These are phyloP conservation scores for Xylaria sp. DNA, from an alignment of 2,329 filamentous ascomycete species.

Conservation along the genomic window DNA sequence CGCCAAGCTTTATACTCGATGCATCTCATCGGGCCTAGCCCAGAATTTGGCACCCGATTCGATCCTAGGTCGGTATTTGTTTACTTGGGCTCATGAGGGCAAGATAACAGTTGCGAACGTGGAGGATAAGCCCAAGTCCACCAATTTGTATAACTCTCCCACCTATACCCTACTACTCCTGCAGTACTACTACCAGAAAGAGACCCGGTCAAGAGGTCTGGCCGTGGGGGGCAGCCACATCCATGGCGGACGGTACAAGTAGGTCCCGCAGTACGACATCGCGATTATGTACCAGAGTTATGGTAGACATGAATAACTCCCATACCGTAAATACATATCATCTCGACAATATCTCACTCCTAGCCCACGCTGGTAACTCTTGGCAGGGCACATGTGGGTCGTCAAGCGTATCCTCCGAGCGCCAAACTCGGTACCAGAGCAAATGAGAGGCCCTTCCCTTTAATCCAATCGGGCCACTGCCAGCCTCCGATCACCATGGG, in stretches of 20 bases:
- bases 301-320: background rate
- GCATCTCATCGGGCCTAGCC: conserved; percentile 28
- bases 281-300: background rate
- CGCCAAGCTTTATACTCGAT: conserved; percentile 27
- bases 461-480: conserved; percentile 35
- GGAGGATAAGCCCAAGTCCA: background rate
- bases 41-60: conserved; percentile 28
- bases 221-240: conserved; percentile 18
- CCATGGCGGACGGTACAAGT: background rate
- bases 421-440: conserved; percentile 30
- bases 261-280: background rate
- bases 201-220: background rate
- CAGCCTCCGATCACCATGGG: conserved; percentile 22
- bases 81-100: conserved; percentile 8
- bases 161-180: background rate
- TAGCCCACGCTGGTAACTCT: conserved; percentile 3
- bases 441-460: conserved; percentile 2
- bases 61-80: conserved; percentile 14
- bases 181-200: background rate
- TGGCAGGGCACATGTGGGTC: conserved; percentile 26
- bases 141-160: background rate
- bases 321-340: background rate
- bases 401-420: conserved; percentile 19
- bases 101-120: background rate
- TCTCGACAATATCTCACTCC: background rate